Percentiles rank a stretch among this genome's conserved stretches.
phyloP scores from a whole-genome alignment of 176 grass and related monocot species.

The Chrysopogon serrulatus region DNA sequence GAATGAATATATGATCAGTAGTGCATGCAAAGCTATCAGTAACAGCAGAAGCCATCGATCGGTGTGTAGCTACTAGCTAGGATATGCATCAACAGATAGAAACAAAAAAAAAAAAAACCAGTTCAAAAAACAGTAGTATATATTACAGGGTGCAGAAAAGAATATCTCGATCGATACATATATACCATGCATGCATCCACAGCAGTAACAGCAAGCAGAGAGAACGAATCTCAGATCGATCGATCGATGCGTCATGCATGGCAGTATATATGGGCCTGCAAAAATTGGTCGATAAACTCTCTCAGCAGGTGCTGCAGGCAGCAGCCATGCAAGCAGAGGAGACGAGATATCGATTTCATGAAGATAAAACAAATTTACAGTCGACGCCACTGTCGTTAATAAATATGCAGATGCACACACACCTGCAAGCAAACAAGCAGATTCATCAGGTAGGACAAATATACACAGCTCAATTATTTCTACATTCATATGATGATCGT shows the following conservation, averaged over 20 bases:
- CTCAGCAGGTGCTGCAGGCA: no score
- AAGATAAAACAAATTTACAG: neutral
- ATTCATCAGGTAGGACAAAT: neutral
- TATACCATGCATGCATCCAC: no score
- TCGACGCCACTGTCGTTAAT: neutral
- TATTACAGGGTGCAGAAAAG: no score
- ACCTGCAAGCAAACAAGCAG: neutral
- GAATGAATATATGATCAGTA: neutral
- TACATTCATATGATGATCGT: no score
- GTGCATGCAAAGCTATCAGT: neutral
- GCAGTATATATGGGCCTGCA: no score
- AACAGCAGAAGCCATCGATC: neutral
- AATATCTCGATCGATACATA: neutral
- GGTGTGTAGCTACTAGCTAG: neutral
- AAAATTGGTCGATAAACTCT: no score
- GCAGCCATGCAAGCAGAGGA: no score
- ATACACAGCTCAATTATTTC: neutral
- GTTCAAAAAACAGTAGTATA: neutral
- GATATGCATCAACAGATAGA: neutral
- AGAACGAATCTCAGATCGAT: neutral
- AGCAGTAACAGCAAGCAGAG: neutral
- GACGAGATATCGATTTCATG: neutral
- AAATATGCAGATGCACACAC: no score
- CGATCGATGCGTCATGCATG: no score
- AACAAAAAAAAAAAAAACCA: neutral